These are phyloP conservation scores for Chamaenerion angustifolium DNA, from an alignment of 345 rosid genomes.

Conservation along the genomic window DNA sequence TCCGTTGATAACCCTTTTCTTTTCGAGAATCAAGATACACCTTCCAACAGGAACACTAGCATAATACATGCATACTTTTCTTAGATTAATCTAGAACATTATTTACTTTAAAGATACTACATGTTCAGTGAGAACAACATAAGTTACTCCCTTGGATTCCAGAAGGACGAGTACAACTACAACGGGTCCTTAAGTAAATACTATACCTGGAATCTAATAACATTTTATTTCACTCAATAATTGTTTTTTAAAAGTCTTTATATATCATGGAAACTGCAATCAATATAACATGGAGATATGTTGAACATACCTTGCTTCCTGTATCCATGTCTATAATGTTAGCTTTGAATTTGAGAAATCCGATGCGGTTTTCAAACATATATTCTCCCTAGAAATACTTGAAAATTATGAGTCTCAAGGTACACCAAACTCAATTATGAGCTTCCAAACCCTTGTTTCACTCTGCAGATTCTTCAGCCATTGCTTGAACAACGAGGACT, in stretches of 20 bases:
- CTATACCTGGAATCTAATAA: slow-evolving; percentile 86
- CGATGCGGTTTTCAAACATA: slow-evolving; percentile 69
- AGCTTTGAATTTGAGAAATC: slow-evolving; percentile 83
- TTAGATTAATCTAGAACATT: too few species aligned
- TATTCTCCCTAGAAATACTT: slow-evolving; percentile 55
- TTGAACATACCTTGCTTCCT: slow-evolving; percentile 45
- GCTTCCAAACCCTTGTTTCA: slow-evolving; percentile 61
- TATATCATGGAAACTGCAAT: background rate
- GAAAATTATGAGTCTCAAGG: background rate
- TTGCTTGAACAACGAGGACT: slow-evolving; percentile 58
- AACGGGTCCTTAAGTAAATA: slow-evolving; percentile 90
- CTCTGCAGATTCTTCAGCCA: slow-evolving; percentile 75
- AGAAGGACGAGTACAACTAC: slow-evolving; percentile 73
- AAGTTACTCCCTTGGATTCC: slow-evolving; percentile 50
- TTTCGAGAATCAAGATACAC: slow-evolving; percentile 59
- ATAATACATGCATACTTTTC: slow-evolving; percentile 22
- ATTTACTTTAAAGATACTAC: slow-evolving; percentile 15
- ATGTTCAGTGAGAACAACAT: slow-evolving; percentile 90
- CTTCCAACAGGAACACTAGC: slow-evolving; percentile 81
- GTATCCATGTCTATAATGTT: slow-evolving; percentile 51
- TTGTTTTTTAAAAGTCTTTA: background rate
- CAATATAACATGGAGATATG: slow-evolving; percentile 8
- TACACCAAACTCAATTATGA: slow-evolving; percentile 22
- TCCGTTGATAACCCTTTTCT: slow-evolving; percentile 15
- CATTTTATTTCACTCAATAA: slow-evolving; percentile 13